These are phyloP conservation scores for Pelargonium fulgidum DNA, from an alignment of 441 rosid species.

Conservation along the genomic window DNA sequence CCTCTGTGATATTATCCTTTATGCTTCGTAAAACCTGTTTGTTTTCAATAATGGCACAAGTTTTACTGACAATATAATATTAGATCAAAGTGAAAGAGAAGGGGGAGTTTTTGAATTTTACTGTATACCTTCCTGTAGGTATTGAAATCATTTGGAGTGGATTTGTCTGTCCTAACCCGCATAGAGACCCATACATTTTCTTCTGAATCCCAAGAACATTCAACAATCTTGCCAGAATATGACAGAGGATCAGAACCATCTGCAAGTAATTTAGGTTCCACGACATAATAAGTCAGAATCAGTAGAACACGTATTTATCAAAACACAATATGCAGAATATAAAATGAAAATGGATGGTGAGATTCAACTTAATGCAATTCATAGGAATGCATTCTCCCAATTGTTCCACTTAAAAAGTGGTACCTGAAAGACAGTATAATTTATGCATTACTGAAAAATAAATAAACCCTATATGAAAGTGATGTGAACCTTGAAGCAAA, in stretches of 20 bases:
- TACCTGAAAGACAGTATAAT: neutral
- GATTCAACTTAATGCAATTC: neutral
- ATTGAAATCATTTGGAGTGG: constrained; percentile 79
- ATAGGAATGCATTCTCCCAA: neutral
- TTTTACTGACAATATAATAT: too few relatives aligned
- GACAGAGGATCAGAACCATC: constrained; percentile 67
- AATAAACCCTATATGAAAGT: neutral
- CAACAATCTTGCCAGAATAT: constrained; percentile 82
- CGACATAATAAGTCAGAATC: neutral
- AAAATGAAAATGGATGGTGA: neutral
- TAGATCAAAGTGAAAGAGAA: neutral
- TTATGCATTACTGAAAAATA: neutral
- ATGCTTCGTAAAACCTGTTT: constrained; percentile 94
- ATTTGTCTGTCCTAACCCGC: constrained; percentile 80
- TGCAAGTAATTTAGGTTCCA: constrained; percentile 24
- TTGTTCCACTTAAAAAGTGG: neutral
- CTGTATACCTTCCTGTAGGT: constrained; percentile 72
- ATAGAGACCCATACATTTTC: constrained; percentile 61
- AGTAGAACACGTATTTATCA: neutral
- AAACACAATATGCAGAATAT: neutral
- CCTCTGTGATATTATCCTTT: constrained; percentile 92
- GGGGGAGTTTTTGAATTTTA: neutral
- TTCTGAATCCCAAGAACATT: constrained; percentile 76
- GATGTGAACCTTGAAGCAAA: neutral
- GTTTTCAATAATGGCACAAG: constrained; percentile 16